These are phyloP conservation scores for Colletotrichum camelliae DNA, from an alignment of 2,329 filamentous ascomycete species.

Conservation along the genomic window DNA sequence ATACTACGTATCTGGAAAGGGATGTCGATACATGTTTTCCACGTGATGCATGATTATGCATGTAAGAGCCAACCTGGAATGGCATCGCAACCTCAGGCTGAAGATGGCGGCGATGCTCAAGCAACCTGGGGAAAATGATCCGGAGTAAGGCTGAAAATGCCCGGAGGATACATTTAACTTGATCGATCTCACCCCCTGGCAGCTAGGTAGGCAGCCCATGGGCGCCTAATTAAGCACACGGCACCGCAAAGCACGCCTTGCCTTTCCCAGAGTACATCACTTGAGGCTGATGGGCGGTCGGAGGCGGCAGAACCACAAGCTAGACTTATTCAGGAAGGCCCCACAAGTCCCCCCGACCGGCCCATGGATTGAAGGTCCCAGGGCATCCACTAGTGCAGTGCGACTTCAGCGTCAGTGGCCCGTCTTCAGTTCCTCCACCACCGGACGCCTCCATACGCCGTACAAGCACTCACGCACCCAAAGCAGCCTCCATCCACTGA, in stretches of 20 bases:
- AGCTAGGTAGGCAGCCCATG: background rate
- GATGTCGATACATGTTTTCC: background rate
- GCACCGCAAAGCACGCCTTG: slow-evolving; percentile 3
- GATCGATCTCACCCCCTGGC: background rate
- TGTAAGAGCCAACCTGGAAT: background rate
- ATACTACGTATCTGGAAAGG: background rate
- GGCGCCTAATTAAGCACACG: background rate
- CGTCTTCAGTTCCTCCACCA: slow-evolving; percentile 12
- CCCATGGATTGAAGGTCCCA: background rate
- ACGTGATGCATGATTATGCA: background rate
- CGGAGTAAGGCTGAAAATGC: background rate
- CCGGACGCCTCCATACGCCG: slow-evolving; percentile 8
- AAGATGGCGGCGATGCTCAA: background rate
- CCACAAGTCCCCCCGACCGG: background rate
- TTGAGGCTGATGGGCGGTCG: background rate
- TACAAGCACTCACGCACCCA: background rate
- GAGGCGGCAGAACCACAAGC: background rate
- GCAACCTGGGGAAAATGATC: background rate
- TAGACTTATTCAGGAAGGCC: background rate
- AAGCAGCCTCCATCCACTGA: background rate
- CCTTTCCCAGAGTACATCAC: slow-evolving; percentile 3
- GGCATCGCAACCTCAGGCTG: background rate
- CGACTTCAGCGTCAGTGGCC: background rate
- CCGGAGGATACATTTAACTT: background rate
- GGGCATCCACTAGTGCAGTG: background rate